Conservation (phyloP, 805 yeast genomes). For the Yarrowia alimentaria region DNA sequence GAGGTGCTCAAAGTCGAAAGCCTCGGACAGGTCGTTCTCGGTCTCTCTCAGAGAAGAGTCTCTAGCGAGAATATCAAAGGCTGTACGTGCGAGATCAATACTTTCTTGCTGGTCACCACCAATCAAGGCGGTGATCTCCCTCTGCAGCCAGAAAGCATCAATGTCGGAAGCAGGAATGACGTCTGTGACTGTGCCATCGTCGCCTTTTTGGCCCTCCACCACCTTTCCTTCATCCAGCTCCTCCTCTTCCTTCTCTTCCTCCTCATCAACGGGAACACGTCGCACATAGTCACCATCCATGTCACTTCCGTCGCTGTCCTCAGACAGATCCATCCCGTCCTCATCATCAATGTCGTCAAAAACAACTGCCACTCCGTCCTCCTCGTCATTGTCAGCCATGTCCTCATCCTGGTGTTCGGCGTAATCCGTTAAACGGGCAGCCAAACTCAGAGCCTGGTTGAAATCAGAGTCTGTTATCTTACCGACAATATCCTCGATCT, state of each 20-base stretch:
- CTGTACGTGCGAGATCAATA: slow-evolving; percentile 44
- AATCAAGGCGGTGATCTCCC: slow-evolving; percentile 45
- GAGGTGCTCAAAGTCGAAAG: slow-evolving; percentile 53
- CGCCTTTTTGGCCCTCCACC: slow-evolving; percentile 1
- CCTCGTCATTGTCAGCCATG: slow-evolving; percentile 40
- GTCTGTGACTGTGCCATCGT: too few species aligned
- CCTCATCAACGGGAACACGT: slow-evolving; percentile 31
- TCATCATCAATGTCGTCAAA: slow-evolving; percentile 42
- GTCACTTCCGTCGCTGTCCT: slow-evolving; percentile 35
- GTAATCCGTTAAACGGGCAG: slow-evolving; percentile 54
- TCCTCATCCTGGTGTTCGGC: slow-evolving; percentile 30
- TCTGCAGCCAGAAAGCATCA: slow-evolving; percentile 55
- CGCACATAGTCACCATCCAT: slow-evolving; percentile 34
- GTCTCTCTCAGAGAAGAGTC: slow-evolving; percentile 45
- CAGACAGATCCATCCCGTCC: slow-evolving; percentile 34
- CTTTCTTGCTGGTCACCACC: slow-evolving; percentile 44
- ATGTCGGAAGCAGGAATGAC: slow-evolving; percentile 44
- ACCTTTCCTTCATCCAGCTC: slow-evolving; percentile 11
- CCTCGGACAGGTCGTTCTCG: slow-evolving; percentile 54
- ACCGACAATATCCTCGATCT: slow-evolving; percentile 53
- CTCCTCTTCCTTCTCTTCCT: slow-evolving; percentile 28
- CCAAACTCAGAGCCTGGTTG: slow-evolving; percentile 47
- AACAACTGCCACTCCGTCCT: slow-evolving; percentile 47
- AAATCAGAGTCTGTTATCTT: slow-evolving; percentile 46
- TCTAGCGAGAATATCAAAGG: slow-evolving; percentile 46